A percentile compares a stretch with the other conserved stretches of the same genome.
Evolutionary conservation across 371 early-diverging fungal species (phyloP).

Genomic region (Ordospora pajunii): DNA sequence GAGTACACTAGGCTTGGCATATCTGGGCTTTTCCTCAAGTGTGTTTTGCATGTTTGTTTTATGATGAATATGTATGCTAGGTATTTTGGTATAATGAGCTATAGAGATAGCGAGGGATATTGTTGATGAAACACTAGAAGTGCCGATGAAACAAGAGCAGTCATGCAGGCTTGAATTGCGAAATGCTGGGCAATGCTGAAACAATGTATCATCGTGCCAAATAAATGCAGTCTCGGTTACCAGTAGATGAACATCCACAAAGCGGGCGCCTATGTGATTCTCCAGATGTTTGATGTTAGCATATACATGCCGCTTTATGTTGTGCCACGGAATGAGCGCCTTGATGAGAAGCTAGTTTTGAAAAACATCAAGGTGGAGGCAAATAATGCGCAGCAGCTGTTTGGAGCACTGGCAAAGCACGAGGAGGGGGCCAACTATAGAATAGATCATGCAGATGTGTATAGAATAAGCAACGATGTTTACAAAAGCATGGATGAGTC

Average conservation of each 20-base stretch:
- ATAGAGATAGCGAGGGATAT: too few relatives aligned
- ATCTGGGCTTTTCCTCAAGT: background rate
- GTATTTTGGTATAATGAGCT: too few relatives aligned
- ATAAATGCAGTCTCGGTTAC: background rate
- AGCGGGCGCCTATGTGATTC: background rate
- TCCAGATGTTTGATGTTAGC: conserved; percentile 6
- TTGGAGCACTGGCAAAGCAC: background rate
- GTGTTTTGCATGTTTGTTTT: background rate
- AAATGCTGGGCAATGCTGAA: background rate
- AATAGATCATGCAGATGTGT: background rate
- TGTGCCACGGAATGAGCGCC: background rate
- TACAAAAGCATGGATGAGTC: too few relatives aligned
- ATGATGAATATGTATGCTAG: too few relatives aligned
- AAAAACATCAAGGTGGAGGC: background rate
- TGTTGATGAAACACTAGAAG: too few relatives aligned
- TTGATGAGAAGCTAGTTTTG: background rate
- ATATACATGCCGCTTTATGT: conserved; percentile 1
- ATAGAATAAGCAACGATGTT: background rate
- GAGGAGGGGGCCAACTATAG: background rate
- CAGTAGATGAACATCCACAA: background rate
- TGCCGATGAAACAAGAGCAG: too few relatives aligned
- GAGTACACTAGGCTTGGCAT: conserved; percentile 28
- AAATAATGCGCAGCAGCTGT: background rate
- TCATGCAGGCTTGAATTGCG: too few relatives aligned
- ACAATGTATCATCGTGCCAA: background rate